phyloP scores from a whole-genome alignment of 768 basidiomycete species.

The Trametes gibbosa region DNA sequence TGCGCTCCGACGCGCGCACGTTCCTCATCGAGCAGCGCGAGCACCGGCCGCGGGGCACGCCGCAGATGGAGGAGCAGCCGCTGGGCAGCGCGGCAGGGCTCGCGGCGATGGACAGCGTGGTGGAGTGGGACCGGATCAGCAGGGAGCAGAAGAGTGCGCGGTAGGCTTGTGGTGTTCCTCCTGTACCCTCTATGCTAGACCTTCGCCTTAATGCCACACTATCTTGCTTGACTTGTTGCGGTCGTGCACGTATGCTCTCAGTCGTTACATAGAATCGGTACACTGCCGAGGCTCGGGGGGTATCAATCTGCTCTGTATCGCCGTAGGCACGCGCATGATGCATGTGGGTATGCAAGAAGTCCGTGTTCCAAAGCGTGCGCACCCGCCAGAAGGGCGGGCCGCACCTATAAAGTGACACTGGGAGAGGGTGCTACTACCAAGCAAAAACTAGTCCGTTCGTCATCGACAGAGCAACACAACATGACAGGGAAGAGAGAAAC shows the following conservation, averaged over 20 bases:
- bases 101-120: slow-evolving; percentile 28
- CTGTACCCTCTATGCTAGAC: not conserved
- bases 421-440: slow-evolving; percentile 9
- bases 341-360: slow-evolving; percentile 5
- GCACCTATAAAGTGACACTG: not conserved
- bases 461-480: slow-evolving; percentile 21
- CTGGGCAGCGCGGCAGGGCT: slow-evolving; percentile 28
- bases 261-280: no score
- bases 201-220: not conserved
- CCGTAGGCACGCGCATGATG: no score
- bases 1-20: slow-evolving; percentile 17
- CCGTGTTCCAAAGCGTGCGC: slow-evolving; percentile 8
- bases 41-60: slow-evolving; percentile 14
- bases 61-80: slow-evolving; percentile 23
- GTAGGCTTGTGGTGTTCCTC: not conserved
- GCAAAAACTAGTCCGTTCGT: slow-evolving; percentile 10
- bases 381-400: not conserved
- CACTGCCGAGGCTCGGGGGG: not conserved
- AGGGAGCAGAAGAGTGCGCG: slow-evolving; percentile 13
- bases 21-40: slow-evolving; percentile 12
- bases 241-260: no score
- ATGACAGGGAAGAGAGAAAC: not conserved
- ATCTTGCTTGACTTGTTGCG: no score
- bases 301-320: not conserved
- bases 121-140: slow-evolving; percentile 30